A percentile compares a stretch with the other conserved stretches of the same genome.
Evolutionary conservation across 352 stramenopile species (phyloP).

Genomic region (Phytophthora europaea): DNA sequence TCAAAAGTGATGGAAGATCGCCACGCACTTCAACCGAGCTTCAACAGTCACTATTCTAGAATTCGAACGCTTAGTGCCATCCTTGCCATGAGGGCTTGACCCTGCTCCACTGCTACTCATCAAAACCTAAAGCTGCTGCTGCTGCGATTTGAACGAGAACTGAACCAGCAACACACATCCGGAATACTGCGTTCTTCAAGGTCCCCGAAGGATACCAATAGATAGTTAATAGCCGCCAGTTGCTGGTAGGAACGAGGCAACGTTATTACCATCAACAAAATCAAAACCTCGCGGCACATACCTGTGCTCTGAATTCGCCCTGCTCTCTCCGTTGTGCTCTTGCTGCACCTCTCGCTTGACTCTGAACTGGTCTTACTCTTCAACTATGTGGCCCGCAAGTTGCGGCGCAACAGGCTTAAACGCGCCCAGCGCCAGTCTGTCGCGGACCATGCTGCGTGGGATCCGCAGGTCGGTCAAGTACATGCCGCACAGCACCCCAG

Average conservation of each 20-base stretch:
- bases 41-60: constrained; percentile 30
- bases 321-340: not conserved
- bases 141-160: not conserved
- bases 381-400: not conserved
- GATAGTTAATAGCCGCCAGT: no score
- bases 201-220: no score
- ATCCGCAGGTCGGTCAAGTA: constrained; percentile 41
- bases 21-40: constrained; percentile 6
- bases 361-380: not conserved
- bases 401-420: constrained; percentile 16
- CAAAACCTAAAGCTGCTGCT: not conserved
- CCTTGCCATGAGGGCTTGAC: not conserved
- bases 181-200: no score
- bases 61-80: constrained; percentile 19
- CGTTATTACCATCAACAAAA: no score
- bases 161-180: no score
- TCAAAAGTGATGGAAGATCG: constrained; percentile 22
- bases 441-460: constrained; percentile 11
- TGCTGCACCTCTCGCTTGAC: not conserved
- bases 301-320: not conserved
- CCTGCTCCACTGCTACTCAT: not conserved
- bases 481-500: constrained; percentile 36
- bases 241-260: no score
- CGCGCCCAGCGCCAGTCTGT: constrained; percentile 23
- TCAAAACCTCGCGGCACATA: no score